Percentiles rank a stretch among this genome's conserved stretches.
These are phyloP conservation scores for Colletotrichum agaves DNA, from an alignment of 2,329 filamentous ascomycete species.

Conservation along the genomic window DNA sequence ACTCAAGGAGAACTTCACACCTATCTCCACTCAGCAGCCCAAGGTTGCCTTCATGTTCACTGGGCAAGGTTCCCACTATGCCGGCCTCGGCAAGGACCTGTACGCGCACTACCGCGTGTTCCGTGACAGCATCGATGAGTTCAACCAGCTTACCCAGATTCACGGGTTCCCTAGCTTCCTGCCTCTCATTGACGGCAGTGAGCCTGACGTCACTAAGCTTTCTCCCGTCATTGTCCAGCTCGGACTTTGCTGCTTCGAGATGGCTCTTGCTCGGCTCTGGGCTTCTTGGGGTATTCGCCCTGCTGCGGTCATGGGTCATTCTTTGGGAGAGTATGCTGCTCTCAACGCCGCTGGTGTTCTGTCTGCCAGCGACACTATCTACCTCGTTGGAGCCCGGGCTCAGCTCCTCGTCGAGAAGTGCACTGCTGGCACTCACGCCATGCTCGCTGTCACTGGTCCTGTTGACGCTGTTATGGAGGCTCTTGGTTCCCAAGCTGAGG, in stretches of 20 bases:
- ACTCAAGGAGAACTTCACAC: constrained; percentile 53
- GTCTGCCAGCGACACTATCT: constrained; percentile 76
- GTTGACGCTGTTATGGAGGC: constrained; percentile 64
- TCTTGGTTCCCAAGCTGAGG: constrained; percentile 53
- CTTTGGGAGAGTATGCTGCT: constrained; percentile 79
- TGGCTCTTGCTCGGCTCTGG: constrained; percentile 67
- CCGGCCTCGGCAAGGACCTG: constrained; percentile 62
- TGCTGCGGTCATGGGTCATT: constrained; percentile 68
- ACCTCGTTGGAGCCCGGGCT: constrained; percentile 76
- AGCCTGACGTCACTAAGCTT: constrained; percentile 54
- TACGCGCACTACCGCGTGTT: constrained; percentile 60
- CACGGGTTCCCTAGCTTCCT: constrained; percentile 68
- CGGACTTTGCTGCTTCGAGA: constrained; percentile 65
- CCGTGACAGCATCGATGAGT: constrained; percentile 64
- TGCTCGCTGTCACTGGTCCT: constrained; percentile 60
- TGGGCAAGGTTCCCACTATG: constrained; percentile 65
- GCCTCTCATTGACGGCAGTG: constrained; percentile 56
- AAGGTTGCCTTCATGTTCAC: constrained; percentile 66
- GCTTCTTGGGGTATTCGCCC: constrained; percentile 65
- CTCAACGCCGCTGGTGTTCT: constrained; percentile 77
- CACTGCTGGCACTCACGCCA: constrained; percentile 71
- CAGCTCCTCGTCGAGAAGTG: constrained; percentile 73
- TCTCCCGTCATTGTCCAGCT: constrained; percentile 65
- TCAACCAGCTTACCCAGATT: constrained; percentile 62
- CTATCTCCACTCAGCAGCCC: constrained; percentile 56